phyloP scores from a whole-genome alignment of 2,329 filamentous ascomycete species.

The Botrytis tulipae region DNA sequence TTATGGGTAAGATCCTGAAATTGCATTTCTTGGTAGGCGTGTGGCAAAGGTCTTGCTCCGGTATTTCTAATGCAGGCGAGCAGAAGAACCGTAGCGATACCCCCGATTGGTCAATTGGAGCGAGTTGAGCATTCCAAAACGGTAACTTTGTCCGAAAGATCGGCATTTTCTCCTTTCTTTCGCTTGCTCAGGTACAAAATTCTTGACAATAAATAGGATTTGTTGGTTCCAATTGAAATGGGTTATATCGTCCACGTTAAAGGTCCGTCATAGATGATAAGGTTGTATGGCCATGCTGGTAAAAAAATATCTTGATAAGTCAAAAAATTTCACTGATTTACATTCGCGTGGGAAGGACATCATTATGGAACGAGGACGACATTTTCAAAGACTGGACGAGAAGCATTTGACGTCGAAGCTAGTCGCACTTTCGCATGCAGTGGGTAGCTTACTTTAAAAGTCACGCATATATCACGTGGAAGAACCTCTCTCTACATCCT shows the following conservation, averaged over 20 bases:
- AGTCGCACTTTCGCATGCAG: background rate
- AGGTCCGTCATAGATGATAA: background rate
- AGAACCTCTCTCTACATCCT: background rate
- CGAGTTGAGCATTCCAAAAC: background rate
- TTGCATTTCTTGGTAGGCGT: background rate
- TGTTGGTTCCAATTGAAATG: background rate
- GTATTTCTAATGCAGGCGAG: background rate
- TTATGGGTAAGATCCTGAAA: background rate
- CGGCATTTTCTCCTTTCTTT: background rate
- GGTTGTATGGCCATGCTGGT: background rate
- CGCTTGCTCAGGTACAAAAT: background rate
- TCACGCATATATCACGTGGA: background rate
- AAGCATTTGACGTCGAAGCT: background rate
- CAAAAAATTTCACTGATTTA: background rate
- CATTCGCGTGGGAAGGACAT: background rate
- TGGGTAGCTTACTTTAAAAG: background rate
- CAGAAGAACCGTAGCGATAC: background rate
- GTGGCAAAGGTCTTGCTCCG: background rate
- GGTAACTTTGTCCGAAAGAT: constrained; percentile 2
- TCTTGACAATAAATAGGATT: background rate
- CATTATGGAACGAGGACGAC: background rate
- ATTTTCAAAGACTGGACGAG: background rate
- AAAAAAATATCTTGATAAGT: background rate
- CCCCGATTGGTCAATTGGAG: background rate
- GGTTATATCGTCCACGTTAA: background rate